Conservation (phyloP, 805 yeast species). For the Myxozyma nipponensis region DNA sequence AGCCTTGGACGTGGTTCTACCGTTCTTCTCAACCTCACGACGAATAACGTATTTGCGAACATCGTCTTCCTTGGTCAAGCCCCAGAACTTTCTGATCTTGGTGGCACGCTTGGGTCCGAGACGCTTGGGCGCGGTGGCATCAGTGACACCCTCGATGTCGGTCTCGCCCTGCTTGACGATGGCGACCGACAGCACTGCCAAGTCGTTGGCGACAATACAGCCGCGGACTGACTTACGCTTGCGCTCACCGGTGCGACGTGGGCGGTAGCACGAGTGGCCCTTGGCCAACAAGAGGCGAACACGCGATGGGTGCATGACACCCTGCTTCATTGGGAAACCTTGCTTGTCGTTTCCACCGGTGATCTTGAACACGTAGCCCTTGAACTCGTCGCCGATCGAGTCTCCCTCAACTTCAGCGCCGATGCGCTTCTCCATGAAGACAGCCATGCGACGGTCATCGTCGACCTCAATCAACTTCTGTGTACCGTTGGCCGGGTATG, state of each 20-base stretch:
- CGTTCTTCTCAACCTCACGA: conserved; percentile 80
- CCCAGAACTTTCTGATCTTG: conserved; percentile 99
- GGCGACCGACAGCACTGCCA: conserved; percentile 90
- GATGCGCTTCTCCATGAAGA: conserved; percentile 98
- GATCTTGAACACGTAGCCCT: conserved; percentile 98
- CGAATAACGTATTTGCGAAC: conserved; percentile 91
- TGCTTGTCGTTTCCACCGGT: conserved; percentile 99
- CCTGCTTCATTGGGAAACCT: conserved; percentile 99
- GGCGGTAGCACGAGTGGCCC: conserved; percentile 98
- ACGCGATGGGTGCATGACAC: conserved; percentile 99
- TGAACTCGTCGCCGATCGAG: conserved; percentile 96
- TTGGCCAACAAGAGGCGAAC: conserved; percentile 90
- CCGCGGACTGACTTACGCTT: conserved; percentile 99
- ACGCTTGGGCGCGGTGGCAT: conserved; percentile 94
- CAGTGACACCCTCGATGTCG: conserved; percentile 95
- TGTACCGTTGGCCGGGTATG: conserved; percentile 99
- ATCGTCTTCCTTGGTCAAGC: conserved; percentile 91
- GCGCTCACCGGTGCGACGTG: conserved; percentile 99
- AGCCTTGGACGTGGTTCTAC: conserved; percentile 99
- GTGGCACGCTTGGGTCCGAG: conserved; percentile 99
- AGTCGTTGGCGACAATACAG: conserved; percentile 95
- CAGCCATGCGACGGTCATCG: conserved; percentile 98
- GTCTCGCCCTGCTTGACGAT: conserved; percentile 96
- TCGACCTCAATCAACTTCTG: conserved; percentile 97
- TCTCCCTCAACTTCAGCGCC: conserved; percentile 99